phyloP scores from a whole-genome alignment of 371 early-diverging fungal species.

The Haplosporangium sp. region DNA sequence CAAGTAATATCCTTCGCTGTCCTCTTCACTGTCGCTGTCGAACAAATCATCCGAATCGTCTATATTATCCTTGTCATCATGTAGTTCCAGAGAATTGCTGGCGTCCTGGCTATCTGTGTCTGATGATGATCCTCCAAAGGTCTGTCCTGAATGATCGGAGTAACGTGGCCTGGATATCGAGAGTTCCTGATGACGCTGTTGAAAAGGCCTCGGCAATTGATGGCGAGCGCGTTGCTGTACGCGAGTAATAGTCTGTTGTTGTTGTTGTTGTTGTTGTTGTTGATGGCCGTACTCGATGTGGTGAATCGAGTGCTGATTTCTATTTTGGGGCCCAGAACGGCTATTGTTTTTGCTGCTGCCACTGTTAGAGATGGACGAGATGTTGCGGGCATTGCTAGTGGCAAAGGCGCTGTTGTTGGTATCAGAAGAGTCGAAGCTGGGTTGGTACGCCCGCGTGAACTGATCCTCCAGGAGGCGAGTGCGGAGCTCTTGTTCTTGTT shows the following conservation, averaged over 20 bases:
- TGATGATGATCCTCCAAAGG: too few relatives aligned
- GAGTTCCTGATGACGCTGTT: not conserved
- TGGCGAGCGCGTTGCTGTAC: constrained; percentile 14
- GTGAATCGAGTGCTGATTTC: not conserved
- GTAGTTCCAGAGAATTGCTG: not conserved
- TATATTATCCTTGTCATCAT: not conserved
- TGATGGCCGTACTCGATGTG: not conserved
- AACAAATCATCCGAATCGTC: not conserved
- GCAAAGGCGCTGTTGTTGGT: not conserved
- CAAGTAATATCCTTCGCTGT: not conserved
- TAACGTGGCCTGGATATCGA: too few relatives aligned
- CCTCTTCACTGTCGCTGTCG: constrained; percentile 10
- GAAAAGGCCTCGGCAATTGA: not conserved
- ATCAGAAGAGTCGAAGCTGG: constrained; percentile 7
- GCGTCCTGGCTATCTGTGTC: too few relatives aligned
- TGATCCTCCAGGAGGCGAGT: constrained; percentile 24
- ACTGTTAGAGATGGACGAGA: not conserved
- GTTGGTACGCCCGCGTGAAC: constrained; percentile 31
- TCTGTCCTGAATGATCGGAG: too few relatives aligned
- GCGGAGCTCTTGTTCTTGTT: constrained; percentile 15
- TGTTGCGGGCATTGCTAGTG: not conserved
- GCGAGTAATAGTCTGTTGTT: not conserved
- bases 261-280: constrained; percentile 14
- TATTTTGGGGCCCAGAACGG: not conserved
- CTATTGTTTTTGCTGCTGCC: not conserved